phyloP scores from a whole-genome alignment of 257 asterid genomes.

The Penstemon eatonii region DNA sequence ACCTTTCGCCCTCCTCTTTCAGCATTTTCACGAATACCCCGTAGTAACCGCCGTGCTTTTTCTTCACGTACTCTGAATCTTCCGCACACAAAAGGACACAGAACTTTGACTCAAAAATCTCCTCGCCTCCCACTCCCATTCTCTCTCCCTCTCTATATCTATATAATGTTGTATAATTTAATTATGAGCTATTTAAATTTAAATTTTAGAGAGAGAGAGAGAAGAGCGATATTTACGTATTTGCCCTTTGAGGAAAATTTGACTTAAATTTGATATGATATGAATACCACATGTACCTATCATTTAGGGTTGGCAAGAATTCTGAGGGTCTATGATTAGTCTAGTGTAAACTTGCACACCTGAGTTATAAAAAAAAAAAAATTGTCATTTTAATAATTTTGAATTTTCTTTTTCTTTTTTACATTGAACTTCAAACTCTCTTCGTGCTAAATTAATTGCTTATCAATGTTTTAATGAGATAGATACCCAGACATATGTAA shows the following conservation, averaged over 20 bases:
- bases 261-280: too few species aligned
- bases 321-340: too few species aligned
- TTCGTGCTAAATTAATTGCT: too few species aligned
- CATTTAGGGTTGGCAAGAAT: too few species aligned
- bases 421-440: too few species aligned
- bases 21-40: conserved; percentile 85
- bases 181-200: background rate
- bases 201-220: conserved; percentile 26
- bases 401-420: too few species aligned
- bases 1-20: conserved; percentile 77
- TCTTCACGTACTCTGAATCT: conserved; percentile 89
- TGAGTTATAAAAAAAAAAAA: too few species aligned
- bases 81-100: conserved; percentile 85
- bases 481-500: too few species aligned
- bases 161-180: background rate
- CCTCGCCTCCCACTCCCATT: conserved; percentile 78
- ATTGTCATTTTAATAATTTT: too few species aligned
- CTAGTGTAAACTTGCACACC: too few species aligned
- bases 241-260: conserved; percentile 24
- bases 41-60: conserved; percentile 77
- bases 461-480: too few species aligned
- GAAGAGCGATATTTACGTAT: conserved; percentile 24
- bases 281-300: too few species aligned
- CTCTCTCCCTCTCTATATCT: conserved; percentile 22
- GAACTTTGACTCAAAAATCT: conserved; percentile 26